Evolutionary conservation across 2,329 filamentous ascomycete species (phyloP).

Genomic region (Dactylellina sp.): DNA sequence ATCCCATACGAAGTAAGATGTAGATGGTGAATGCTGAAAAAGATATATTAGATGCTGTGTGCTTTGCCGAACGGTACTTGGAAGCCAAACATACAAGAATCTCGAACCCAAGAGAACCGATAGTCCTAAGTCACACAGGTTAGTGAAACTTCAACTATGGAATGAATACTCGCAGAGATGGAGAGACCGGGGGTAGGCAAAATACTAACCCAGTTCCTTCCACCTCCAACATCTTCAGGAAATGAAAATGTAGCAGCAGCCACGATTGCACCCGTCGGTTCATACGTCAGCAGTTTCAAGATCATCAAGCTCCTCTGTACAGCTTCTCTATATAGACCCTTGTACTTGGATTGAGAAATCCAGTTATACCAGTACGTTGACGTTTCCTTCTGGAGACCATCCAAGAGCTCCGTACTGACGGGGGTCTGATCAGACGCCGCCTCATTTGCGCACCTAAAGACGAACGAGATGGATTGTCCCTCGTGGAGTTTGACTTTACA

Average conservation of each 20-base stretch:
- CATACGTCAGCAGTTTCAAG: constrained; percentile 80
- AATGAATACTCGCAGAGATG: too few relatives aligned
- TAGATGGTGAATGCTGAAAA: constrained; percentile 47
- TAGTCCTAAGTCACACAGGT: constrained; percentile 69
- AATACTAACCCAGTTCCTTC: constrained; percentile 66
- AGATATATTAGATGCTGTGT: constrained; percentile 65
- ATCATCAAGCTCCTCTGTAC: constrained; percentile 78
- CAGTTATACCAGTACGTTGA: constrained; percentile 79
- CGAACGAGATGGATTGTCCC: constrained; percentile 76
- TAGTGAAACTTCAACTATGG: not conserved
- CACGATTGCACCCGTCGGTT: constrained; percentile 81
- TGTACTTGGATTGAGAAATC: constrained; percentile 77
- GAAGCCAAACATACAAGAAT: constrained; percentile 74
- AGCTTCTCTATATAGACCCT: constrained; percentile 78
- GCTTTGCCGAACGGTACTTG: not conserved
- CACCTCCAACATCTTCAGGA: constrained; percentile 78
- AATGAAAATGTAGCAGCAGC: constrained; percentile 82
- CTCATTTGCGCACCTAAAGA: constrained; percentile 69
- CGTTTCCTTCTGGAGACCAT: constrained; percentile 75
- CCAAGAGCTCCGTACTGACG: constrained; percentile 71
- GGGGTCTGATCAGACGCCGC: constrained; percentile 70
- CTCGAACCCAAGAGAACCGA: constrained; percentile 81
- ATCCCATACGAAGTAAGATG: constrained; percentile 79
- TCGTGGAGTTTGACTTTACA: constrained; percentile 72
- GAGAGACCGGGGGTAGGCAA: too few relatives aligned